These are phyloP conservation scores for Capillidium heterosporum DNA, from an alignment of 371 early-diverging fungal genomes.

Conservation along the genomic window DNA sequence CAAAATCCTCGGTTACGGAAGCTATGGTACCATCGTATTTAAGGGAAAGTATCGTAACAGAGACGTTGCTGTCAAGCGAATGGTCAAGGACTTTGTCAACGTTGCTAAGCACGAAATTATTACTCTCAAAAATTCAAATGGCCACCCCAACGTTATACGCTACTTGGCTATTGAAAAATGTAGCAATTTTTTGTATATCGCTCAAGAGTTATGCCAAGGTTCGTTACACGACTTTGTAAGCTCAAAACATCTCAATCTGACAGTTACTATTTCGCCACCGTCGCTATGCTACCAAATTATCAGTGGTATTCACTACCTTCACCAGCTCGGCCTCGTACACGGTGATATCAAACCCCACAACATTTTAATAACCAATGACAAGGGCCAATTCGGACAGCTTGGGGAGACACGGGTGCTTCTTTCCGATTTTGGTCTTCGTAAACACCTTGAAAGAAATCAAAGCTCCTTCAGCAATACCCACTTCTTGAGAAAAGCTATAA, in stretches of 20 bases:
- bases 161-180: conserved; percentile 81
- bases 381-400: conserved; percentile 12
- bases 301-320: conserved; percentile 70
- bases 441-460: conserved; percentile 84
- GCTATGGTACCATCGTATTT: conserved; percentile 92
- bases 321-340: conserved; percentile 85
- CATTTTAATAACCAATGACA: conserved; percentile 56
- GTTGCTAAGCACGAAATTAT: conserved; percentile 85
- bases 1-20: conserved; percentile 66
- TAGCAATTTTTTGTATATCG: conserved; percentile 86
- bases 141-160: conserved; percentile 89
- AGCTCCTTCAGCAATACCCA: conserved; percentile 80
- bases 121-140: conserved; percentile 80
- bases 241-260: conserved; percentile 11
- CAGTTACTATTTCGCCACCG: conserved; percentile 12
- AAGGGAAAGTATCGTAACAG: conserved; percentile 80
- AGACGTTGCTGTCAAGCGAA: conserved; percentile 82
- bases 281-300: conserved; percentile 59
- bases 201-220: conserved; percentile 72
- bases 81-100: conserved; percentile 83
- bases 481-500: conserved; percentile 40
- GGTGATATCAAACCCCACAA: conserved; percentile 90
- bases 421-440: conserved; percentile 96
- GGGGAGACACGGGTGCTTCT: conserved; percentile 53
- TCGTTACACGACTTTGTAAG: conserved; percentile 42